Evolutionary conservation across 345 rosid species (phyloP), one percentile per base, ranked within the genome.

Genomic region (Corchorus olitorius): DNA sequence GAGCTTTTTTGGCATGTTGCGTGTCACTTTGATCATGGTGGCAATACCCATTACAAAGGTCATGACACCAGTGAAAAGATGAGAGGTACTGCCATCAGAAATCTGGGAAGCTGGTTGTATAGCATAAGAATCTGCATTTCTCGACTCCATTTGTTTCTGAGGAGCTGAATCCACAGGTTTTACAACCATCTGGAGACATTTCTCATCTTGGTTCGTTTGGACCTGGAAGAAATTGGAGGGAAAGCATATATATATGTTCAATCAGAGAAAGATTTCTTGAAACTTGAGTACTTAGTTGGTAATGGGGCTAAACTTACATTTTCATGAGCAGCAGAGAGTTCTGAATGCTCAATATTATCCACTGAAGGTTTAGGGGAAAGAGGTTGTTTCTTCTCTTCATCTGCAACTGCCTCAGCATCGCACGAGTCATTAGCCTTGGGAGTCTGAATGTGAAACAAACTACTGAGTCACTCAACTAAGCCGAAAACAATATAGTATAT

Each of bases 31-130:
- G 59, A 91, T 86, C 89, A 93, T 86, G 5, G 98, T 89, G 61
- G 84, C 93, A 4, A 95, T 86, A 50, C 99, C 96, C 90, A 88
- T 89, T 34, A 92, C 90, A 17, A 95, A 82, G 64, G 98, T 89
- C 99, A 95, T 88, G 14, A 95, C 89, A 8, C 96, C 97, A 0
- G 88, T 89, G 83, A 91, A 83, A 74, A 93, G 76, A 41, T 88
- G 97, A 46, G 92, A 87, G 78, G 90, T 84, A 43, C 71, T 68
- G 33, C 85, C 88, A n/a, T 81, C 89, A 53, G 90, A 62, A 65
- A 48, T 81, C 82, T 82, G 88, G 78, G 64, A 68, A 60, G 78
- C 77, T 66, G 84, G 83, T 37, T 82, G 74, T 75, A 79, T 70
- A 41, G 83, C 48, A 65, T 76, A 80, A 46, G 67, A 52, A 73